Conservation (phyloP, 2,329 filamentous ascomycete genomes). For the Pseudogymnoascus sp. region DNA sequence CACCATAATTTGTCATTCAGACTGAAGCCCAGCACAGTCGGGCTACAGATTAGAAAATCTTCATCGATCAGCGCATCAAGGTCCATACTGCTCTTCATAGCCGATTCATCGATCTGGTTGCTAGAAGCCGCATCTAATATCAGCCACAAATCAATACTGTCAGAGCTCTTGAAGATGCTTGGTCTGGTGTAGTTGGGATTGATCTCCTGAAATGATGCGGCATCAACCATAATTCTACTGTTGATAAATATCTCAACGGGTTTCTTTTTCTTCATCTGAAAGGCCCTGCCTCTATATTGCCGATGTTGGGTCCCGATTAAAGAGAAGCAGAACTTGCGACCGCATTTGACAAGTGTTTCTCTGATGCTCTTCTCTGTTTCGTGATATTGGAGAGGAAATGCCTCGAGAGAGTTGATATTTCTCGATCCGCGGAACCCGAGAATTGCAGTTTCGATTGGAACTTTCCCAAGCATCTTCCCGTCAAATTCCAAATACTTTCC, state of each 20-base stretch:
- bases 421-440: conserved; percentile 15
- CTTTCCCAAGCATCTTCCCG: conserved; percentile 22
- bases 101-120: not conserved
- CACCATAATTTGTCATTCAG: not conserved
- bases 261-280: conserved; percentile 26
- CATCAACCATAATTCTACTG: conserved; percentile 25
- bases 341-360: conserved; percentile 23
- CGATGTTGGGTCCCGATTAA: conserved; percentile 23
- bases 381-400: conserved; percentile 28
- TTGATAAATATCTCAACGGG: conserved; percentile 18
- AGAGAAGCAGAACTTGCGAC: conserved; percentile 23
- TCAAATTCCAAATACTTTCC: conserved; percentile 26
- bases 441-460: conserved; percentile 19
- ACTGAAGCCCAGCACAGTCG: conserved; percentile 6
- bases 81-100: not conserved
- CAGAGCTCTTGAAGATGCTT: conserved; percentile 9
- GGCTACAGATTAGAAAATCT: conserved; percentile 4
- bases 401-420: conserved; percentile 24
- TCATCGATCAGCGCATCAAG: not conserved
- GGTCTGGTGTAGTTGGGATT: conserved; percentile 23
- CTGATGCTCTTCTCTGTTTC: conserved; percentile 17
- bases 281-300: conserved; percentile 28
- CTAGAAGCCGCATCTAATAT: not conserved
- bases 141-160: not conserved
- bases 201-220: conserved; percentile 22